Conservation (phyloP, 2,329 filamentous ascomycete species). For the Xylariaceae sp. region DNA sequence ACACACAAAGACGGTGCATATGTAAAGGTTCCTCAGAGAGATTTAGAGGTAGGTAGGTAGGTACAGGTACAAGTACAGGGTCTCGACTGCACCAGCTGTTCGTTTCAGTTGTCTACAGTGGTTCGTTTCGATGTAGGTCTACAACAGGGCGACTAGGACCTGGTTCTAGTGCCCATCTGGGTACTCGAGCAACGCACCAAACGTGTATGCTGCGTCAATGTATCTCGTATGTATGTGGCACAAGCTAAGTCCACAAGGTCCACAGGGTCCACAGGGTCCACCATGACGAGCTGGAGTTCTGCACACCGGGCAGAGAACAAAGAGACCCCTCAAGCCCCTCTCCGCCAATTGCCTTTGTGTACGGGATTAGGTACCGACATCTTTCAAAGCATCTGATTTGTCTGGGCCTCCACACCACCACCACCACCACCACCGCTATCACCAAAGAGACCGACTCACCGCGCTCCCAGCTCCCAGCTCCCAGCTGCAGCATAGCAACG, state of each 20-base stretch:
- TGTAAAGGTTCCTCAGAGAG: not conserved
- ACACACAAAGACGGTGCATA: conserved; percentile 4
- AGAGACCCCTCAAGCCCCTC: conserved; percentile 21
- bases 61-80: too few relatives aligned
- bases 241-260: conserved; percentile 1
- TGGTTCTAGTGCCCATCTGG: not conserved
- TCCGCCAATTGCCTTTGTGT: conserved; percentile 25
- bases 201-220: not conserved
- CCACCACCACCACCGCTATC: conserved; percentile 15
- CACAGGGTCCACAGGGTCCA: too few relatives aligned
- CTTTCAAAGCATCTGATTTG: conserved; percentile 26
- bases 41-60: conserved; percentile 8
- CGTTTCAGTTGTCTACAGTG: too few relatives aligned
- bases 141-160: too few relatives aligned
- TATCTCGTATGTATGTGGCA: conserved; percentile 16
- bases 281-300: conserved; percentile 6
- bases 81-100: too few relatives aligned
- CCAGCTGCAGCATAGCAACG: conserved; percentile 31
- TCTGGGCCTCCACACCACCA: conserved; percentile 30
- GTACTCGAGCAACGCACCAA: not conserved
- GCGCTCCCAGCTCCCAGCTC: too few relatives aligned
- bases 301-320: conserved; percentile 12
- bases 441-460: conserved; percentile 22
- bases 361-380: not conserved
- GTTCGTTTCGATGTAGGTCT: too few relatives aligned